phyloP scores from a whole-genome alignment of 2,329 filamentous ascomycete genomes.

The Madurella mycetomatis region DNA sequence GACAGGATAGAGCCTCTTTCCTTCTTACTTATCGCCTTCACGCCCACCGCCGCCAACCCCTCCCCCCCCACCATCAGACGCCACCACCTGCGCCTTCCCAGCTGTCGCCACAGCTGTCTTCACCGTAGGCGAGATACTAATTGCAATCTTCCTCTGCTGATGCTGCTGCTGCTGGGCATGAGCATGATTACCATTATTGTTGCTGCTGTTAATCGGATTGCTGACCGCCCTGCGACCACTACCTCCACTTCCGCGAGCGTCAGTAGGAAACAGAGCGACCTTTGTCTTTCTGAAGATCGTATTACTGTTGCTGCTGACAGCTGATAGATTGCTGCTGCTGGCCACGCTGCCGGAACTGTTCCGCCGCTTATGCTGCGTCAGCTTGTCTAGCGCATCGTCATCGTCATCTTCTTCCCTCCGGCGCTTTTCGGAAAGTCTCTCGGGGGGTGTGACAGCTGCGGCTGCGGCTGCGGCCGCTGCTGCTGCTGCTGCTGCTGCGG shows the following conservation, averaged over 20 bases:
- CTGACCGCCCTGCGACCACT: conserved; percentile 26
- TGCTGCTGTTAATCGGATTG: background rate
- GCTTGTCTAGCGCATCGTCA: conserved; percentile 84
- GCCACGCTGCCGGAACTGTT: conserved; percentile 48
- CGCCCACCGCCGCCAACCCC: background rate
- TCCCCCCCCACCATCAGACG: background rate
- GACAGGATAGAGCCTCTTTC: background rate
- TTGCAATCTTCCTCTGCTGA: conserved; percentile 22
- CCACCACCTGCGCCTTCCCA: background rate
- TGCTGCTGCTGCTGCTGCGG: background rate
- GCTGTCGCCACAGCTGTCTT: conserved; percentile 13
- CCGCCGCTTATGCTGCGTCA: conserved; percentile 62
- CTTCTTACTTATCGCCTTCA: background rate
- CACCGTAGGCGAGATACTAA: conserved; percentile 20
- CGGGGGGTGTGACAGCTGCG: conserved; percentile 57
- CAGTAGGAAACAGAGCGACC: conserved; percentile 16
- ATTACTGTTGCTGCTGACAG: background rate
- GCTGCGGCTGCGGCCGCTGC: conserved; percentile 21
- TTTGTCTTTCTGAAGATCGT: conserved; percentile 34
- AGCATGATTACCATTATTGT: background rate
- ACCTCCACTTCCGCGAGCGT: conserved; percentile 30
- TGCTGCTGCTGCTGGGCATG: background rate
- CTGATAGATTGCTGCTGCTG: background rate
- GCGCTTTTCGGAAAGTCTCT: conserved; percentile 82
- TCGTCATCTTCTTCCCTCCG: conserved; percentile 91